Evolutionary conservation across 2,329 filamentous ascomycete species (phyloP).

Genomic region (Fusarium tjaetaba): DNA sequence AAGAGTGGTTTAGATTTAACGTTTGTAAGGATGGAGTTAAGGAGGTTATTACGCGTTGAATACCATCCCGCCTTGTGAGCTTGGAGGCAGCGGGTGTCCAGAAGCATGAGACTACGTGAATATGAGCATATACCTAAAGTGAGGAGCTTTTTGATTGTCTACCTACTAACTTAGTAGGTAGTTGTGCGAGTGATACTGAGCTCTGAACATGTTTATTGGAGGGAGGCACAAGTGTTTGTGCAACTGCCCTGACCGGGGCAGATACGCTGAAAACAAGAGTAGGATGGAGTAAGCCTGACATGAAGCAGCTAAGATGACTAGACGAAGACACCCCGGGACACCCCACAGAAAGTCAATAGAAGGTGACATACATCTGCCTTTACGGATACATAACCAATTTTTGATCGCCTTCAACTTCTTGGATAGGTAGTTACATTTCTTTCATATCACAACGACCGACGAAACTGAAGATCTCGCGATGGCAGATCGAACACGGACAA

Average conservation of each 20-base stretch:
- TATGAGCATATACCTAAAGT: neutral
- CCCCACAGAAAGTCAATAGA: conserved; percentile 42
- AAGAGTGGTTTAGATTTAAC: conserved; percentile 18
- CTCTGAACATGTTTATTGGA: neutral
- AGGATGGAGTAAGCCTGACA: neutral
- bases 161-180: too few relatives aligned
- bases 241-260: neutral
- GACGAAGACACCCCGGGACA: conserved; percentile 25
- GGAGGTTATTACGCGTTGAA: neutral
- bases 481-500: conserved; percentile 38
- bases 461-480: conserved; percentile 10
- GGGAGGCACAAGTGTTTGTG: neutral
- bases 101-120: neutral
- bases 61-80: neutral
- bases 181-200: neutral
- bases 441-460: neutral
- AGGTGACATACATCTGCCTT: conserved; percentile 16
- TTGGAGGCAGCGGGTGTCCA: neutral
- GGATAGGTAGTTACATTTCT: neutral
- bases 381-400: neutral
- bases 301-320: conserved; percentile 19
- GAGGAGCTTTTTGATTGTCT: neutral
- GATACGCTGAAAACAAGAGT: neutral
- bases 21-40: conserved; percentile 9
- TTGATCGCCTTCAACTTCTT: conserved; percentile 8